Conservation (phyloP, 2,329 filamentous ascomycete species). For the Aspergillus sp. region DNA sequence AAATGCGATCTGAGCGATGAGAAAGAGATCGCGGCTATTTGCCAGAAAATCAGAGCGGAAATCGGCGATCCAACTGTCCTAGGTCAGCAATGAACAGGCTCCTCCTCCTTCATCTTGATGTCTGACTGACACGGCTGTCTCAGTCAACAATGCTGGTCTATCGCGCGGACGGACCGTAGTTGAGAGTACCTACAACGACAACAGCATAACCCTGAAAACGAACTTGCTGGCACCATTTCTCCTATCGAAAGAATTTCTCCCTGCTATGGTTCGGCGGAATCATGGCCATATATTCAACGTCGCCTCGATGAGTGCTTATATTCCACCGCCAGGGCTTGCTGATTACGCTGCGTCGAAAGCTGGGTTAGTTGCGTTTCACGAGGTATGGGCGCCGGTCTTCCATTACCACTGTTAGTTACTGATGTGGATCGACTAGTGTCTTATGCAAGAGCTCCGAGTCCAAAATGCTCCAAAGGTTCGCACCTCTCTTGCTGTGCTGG, state of each 20-base stretch:
- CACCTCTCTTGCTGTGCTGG: slow-evolving; percentile 21
- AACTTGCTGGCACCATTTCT: slow-evolving; percentile 25
- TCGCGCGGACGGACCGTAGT: slow-evolving; percentile 18
- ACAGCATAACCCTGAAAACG: slow-evolving; percentile 21
- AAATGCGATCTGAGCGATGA: slow-evolving; percentile 42
- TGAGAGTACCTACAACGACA: slow-evolving; percentile 16
- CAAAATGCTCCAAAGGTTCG: slow-evolving; percentile 18
- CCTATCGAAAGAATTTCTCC: slow-evolving; percentile 23
- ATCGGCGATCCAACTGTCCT: slow-evolving; percentile 36
- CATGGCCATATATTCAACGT: slow-evolving; percentile 27
- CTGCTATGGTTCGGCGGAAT: slow-evolving; percentile 21
- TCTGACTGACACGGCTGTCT: background rate
- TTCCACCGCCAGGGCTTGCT: slow-evolving; percentile 22
- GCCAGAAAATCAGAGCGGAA: slow-evolving; percentile 30
- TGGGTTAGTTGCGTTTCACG: slow-evolving; percentile 25
- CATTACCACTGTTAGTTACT: background rate
- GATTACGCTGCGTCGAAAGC: slow-evolving; percentile 27
- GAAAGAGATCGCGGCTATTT: slow-evolving; percentile 28
- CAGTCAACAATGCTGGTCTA: slow-evolving; percentile 23
- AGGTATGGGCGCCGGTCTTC: slow-evolving; percentile 10
- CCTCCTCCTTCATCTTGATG: too few relatives aligned
- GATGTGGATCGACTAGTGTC: background rate
- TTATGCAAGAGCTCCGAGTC: slow-evolving; percentile 16
- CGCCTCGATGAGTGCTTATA: slow-evolving; percentile 25
- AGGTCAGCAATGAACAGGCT: background rate